phyloP scores from a whole-genome alignment of 345 rosid genomes.

The Jatropha curcas region DNA sequence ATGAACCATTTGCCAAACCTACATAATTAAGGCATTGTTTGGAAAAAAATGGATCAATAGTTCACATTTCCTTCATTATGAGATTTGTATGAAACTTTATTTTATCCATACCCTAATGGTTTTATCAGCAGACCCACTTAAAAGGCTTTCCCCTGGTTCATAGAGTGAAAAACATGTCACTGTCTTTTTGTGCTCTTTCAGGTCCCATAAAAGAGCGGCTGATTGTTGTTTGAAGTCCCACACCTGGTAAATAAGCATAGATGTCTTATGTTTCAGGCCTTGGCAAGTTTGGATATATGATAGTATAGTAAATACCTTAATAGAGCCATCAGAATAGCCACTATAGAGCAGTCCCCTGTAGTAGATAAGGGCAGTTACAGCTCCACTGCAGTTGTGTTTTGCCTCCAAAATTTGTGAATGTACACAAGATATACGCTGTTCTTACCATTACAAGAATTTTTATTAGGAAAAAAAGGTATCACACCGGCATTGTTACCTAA shows the following conservation, averaged over 20 bases:
- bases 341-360: conserved; percentile 83
- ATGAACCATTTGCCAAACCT: conserved; percentile 79
- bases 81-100: background rate
- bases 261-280: background rate
- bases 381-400: conserved; percentile 56
- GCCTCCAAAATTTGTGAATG: conserved; percentile 87
- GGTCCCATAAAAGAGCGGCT: conserved; percentile 58
- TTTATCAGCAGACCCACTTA: conserved; percentile 89
- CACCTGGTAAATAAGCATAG: conserved; percentile 37
- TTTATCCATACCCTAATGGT: conserved; percentile 53
- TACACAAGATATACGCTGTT: conserved; percentile 89
- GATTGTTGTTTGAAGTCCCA: conserved; percentile 69
- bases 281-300: background rate
- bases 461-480: conserved; percentile 1
- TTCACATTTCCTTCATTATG: background rate
- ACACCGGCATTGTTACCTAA: too few relatives aligned
- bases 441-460: conserved; percentile 21
- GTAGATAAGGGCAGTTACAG: conserved; percentile 82
- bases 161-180: conserved; percentile 80
- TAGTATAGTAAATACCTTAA: conserved; percentile 46
- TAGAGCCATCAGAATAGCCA: conserved; percentile 83
- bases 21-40: conserved; percentile 7
- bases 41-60: background rate
- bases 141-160: conserved; percentile 70
- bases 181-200: conserved; percentile 70